Evolutionary conservation across 2,329 filamentous ascomycete genomes (phyloP).

Genomic region (Alternaria brassicae): DNA sequence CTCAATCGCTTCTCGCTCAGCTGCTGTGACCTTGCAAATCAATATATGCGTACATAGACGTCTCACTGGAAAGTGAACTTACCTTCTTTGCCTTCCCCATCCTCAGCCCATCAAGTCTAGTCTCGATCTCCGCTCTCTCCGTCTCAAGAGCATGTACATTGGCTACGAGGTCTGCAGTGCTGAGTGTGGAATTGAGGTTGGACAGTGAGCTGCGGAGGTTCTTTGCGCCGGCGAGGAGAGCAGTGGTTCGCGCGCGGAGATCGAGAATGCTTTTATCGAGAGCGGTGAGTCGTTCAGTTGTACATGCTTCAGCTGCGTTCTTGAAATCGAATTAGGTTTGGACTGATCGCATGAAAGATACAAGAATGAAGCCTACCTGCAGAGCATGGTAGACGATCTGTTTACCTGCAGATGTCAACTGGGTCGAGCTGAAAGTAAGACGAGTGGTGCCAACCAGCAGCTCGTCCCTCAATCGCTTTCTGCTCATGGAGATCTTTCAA

Average conservation of each 20-base stretch:
- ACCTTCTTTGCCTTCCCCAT: conserved; percentile 55
- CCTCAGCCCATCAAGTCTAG: conserved; percentile 52
- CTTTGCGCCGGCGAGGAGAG: conserved; percentile 57
- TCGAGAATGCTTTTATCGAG: conserved; percentile 59
- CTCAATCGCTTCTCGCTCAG: conserved; percentile 58
- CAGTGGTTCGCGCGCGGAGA: conserved; percentile 55
- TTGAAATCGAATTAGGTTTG: conserved; percentile 33
- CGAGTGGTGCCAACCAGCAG: conserved; percentile 53
- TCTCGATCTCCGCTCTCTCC: conserved; percentile 53
- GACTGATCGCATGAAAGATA: neutral
- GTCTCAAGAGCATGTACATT: conserved; percentile 54
- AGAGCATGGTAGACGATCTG: conserved; percentile 67
- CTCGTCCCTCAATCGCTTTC: conserved; percentile 64
- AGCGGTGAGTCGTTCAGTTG: conserved; percentile 57
- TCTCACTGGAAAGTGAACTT: conserved; percentile 25
- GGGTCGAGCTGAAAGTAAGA: neutral
- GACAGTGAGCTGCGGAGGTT: conserved; percentile 57
- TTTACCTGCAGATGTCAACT: conserved; percentile 58
- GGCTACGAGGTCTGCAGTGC: conserved; percentile 59
- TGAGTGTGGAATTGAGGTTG: conserved; percentile 57
- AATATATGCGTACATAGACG: neutral
- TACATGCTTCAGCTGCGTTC: conserved; percentile 58
- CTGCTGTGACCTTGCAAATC: conserved; percentile 26
- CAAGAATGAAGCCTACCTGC: conserved; percentile 44
- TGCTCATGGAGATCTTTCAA: conserved; percentile 69